A percentile compares a stretch with the other conserved stretches of the same genome.
These are phyloP conservation scores for Trichoderma polysporum DNA, from an alignment of 2,329 filamentous ascomycete species.

Conservation along the genomic window DNA sequence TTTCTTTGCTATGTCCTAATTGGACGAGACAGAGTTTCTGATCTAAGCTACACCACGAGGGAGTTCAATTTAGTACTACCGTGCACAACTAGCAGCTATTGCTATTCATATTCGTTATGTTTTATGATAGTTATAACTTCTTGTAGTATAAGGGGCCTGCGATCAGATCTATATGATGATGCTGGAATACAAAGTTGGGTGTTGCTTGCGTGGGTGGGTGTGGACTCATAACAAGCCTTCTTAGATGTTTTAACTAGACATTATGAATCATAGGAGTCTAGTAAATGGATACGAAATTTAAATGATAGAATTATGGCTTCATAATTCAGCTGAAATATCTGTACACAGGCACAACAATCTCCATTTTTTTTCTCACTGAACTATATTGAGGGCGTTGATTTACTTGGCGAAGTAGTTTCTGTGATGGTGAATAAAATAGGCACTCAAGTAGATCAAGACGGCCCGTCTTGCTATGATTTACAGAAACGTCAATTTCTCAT, in stretches of 20 bases:
- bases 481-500: no score
- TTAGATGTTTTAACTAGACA: background rate
- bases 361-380: background rate
- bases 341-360: background rate
- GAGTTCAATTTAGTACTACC: background rate
- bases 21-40: background rate
- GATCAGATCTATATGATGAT: background rate
- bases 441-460: no score
- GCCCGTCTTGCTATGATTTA: no score
- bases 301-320: background rate
- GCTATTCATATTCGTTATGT: background rate
- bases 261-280: background rate
- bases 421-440: no score
- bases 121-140: background rate
- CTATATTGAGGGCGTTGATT: background rate
- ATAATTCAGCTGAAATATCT: background rate
- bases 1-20: background rate
- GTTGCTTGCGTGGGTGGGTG: no score
- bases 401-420: no score
- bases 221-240: background rate
- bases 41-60: background rate
- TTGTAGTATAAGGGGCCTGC: background rate
- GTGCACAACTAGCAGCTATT: background rate
- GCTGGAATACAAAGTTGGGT: background rate
- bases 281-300: background rate